Evolutionary conservation across 2,329 filamentous ascomycete species (phyloP).

Genomic region (Allantophomopsis cytisporea): DNA sequence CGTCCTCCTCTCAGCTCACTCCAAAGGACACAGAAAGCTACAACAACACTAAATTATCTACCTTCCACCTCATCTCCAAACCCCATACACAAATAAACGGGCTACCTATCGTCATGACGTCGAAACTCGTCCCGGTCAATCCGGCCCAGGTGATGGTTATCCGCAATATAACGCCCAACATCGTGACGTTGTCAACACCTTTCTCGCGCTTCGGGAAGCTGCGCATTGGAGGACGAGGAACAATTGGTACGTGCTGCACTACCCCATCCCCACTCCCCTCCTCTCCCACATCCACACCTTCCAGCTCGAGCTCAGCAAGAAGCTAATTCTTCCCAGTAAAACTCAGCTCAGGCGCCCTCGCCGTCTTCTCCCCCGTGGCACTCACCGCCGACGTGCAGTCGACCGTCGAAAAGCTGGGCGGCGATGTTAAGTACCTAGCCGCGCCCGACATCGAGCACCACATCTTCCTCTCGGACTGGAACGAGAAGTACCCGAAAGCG

Average conservation of each 20-base stretch:
- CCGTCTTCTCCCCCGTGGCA: slow-evolving; percentile 84
- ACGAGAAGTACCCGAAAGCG: slow-evolving; percentile 62
- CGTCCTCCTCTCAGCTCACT: no score
- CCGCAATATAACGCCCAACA: slow-evolving; percentile 65
- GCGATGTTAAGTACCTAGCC: slow-evolving; percentile 68
- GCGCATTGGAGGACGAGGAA: slow-evolving; percentile 77
- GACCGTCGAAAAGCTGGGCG: slow-evolving; percentile 52
- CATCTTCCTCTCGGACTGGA: slow-evolving; percentile 83
- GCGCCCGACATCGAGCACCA: slow-evolving; percentile 90
- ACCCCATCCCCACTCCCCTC: background rate
- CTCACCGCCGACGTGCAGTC: slow-evolving; percentile 61
- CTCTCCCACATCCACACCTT: background rate
- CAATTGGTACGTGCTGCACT: slow-evolving; percentile 47
- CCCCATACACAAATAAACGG: background rate
- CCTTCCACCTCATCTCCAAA: no score
- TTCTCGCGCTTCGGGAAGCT: slow-evolving; percentile 71
- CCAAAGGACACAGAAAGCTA: no score
- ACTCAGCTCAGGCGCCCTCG: slow-evolving; percentile 63
- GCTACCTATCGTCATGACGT: slow-evolving; percentile 32
- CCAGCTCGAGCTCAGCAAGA: slow-evolving; percentile 3
- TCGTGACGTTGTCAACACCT: slow-evolving; percentile 69
- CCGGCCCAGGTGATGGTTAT: slow-evolving; percentile 83
- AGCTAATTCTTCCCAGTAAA: slow-evolving; percentile 41
- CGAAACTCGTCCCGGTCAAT: slow-evolving; percentile 52
- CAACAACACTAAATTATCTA: no score